Percentiles rank a stretch among this genome's conserved stretches.
phyloP scores from a whole-genome alignment of 305 asterid genomes.

The Andrographis paniculata region DNA sequence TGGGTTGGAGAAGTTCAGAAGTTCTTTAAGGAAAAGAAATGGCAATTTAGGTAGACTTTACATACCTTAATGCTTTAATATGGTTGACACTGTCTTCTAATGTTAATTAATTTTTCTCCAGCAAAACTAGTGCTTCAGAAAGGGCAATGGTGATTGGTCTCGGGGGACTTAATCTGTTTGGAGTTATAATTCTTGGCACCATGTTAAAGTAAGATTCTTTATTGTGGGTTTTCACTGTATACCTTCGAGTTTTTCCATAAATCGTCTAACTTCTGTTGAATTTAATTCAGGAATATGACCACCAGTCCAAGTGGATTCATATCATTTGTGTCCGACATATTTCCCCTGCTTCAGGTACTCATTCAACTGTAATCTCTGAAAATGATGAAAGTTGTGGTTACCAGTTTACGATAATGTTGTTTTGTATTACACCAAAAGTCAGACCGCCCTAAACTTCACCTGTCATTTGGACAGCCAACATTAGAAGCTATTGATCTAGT shows the following conservation, averaged over 20 bases:
- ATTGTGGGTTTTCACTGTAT: slow-evolving; percentile 14
- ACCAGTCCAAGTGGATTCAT: slow-evolving; percentile 57
- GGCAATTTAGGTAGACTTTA: slow-evolving; percentile 69
- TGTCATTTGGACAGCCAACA: background rate
- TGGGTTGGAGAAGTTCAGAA: slow-evolving; percentile 63
- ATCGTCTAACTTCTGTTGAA: slow-evolving; percentile 22
- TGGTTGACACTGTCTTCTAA: slow-evolving; percentile 15
- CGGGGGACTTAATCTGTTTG: slow-evolving; percentile 86
- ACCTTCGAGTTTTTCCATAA: background rate
- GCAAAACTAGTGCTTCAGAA: slow-evolving; percentile 76
- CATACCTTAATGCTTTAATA: slow-evolving; percentile 7
- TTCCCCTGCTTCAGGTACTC: slow-evolving; percentile 91
- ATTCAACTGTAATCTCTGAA: slow-evolving; percentile 13
- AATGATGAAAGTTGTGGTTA: background rate
- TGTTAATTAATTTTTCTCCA: slow-evolving; percentile 32
- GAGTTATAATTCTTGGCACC: slow-evolving; percentile 82
- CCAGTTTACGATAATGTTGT: background rate
- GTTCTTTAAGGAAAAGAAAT: slow-evolving; percentile 65
- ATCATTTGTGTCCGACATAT: slow-evolving; percentile 66
- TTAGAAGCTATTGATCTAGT: background rate
- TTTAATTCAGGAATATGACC: slow-evolving; percentile 57
- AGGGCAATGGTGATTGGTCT: slow-evolving; percentile 93
- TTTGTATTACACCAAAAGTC: background rate
- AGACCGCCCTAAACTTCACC: too few relatives aligned
- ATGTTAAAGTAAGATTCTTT: slow-evolving; percentile 67